phyloP scores from a whole-genome alignment of 768 basidiomycete genomes.

The Mycena latifolia region DNA sequence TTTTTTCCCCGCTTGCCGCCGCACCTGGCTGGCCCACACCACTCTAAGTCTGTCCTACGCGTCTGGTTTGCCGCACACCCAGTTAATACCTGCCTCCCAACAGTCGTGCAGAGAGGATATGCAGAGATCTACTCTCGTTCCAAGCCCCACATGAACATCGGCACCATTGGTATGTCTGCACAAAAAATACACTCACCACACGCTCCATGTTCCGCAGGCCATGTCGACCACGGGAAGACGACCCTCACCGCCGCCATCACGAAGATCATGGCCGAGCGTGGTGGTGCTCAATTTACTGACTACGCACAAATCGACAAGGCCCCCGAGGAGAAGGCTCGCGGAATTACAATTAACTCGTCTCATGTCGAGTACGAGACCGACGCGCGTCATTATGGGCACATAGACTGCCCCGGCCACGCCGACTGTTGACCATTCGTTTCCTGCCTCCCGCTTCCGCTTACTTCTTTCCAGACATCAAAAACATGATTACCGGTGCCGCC shows the following conservation, averaged over 20 bases:
- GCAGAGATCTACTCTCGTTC: constrained; percentile 82
- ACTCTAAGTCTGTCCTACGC: constrained; percentile 28
- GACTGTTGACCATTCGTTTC: constrained; percentile 73
- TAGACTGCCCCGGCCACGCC: constrained; percentile 97
- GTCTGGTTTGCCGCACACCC: constrained; percentile 13
- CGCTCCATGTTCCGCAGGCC: constrained; percentile 61
- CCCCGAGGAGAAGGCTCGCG: constrained; percentile 98
- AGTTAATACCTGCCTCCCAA: constrained; percentile 1
- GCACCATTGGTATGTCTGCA: constrained; percentile 80
- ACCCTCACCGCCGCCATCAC: constrained; percentile 97
- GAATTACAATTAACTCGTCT: constrained; percentile 98
- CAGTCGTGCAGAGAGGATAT: constrained; percentile 76
- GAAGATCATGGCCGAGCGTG: constrained; percentile 84
- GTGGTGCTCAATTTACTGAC: constrained; percentile 91
- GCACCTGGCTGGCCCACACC: constrained; percentile 38
- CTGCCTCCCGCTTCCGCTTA: constrained; percentile 8
- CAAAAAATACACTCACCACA: constrained; percentile 23
- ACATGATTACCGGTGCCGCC: constrained; percentile 99
- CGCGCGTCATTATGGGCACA: constrained; percentile 94
- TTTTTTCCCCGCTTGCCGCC: constrained; percentile 54
- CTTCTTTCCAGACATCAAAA: constrained; percentile 81
- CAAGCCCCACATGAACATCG: constrained; percentile 96
- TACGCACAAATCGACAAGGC: constrained; percentile 99
- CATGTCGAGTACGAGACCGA: constrained; percentile 99
- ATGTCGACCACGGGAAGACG: constrained; percentile 99